Conservation (phyloP, 2,329 filamentous ascomycete genomes). For the Paecilomyces formosus region DNA sequence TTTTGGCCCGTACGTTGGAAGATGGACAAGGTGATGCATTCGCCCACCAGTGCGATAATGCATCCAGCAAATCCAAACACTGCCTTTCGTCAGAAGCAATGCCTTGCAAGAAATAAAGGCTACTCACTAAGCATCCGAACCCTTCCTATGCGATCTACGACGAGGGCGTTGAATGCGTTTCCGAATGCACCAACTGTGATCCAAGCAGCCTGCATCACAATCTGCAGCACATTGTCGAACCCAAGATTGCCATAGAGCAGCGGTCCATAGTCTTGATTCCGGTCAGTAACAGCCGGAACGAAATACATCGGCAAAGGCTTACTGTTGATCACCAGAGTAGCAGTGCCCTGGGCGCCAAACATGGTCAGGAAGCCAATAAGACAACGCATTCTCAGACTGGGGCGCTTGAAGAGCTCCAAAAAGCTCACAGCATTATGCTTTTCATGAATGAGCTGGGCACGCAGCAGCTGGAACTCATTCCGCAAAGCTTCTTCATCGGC, state of each 20-base stretch:
- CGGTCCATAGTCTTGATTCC: slow-evolving; percentile 3
- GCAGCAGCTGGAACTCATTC: slow-evolving; percentile 18
- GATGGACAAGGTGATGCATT: slow-evolving; percentile 4
- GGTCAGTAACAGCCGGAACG: neutral
- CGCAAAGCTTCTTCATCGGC: slow-evolving; percentile 14
- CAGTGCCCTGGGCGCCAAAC: slow-evolving; percentile 3
- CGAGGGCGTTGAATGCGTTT: slow-evolving; percentile 6
- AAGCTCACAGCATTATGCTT: slow-evolving; percentile 3
- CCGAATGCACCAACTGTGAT: slow-evolving; percentile 6
- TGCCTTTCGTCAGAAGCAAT: neutral
- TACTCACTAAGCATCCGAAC: slow-evolving; percentile 1
- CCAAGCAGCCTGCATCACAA: neutral
- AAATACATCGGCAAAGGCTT: neutral
- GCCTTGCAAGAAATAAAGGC: neutral
- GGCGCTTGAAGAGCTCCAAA: slow-evolving; percentile 6
- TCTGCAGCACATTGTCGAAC: slow-evolving; percentile 1
- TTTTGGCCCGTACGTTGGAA: slow-evolving; percentile 2
- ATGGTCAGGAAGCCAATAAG: slow-evolving; percentile 3
- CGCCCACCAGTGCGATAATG: slow-evolving; percentile 1
- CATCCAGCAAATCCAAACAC: slow-evolving; percentile 2
- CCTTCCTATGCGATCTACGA: slow-evolving; percentile 8
- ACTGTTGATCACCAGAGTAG: slow-evolving; percentile 5
- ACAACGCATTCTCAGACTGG: slow-evolving; percentile 9
- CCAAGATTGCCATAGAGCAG: slow-evolving; percentile 2
- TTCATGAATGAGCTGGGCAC: slow-evolving; percentile 9